Evolutionary conservation across 1,139 yeast genomes (phyloP), one percentile per base, ranked within the genome.

Genomic region (Blastobotrys arbuscula): DNA sequence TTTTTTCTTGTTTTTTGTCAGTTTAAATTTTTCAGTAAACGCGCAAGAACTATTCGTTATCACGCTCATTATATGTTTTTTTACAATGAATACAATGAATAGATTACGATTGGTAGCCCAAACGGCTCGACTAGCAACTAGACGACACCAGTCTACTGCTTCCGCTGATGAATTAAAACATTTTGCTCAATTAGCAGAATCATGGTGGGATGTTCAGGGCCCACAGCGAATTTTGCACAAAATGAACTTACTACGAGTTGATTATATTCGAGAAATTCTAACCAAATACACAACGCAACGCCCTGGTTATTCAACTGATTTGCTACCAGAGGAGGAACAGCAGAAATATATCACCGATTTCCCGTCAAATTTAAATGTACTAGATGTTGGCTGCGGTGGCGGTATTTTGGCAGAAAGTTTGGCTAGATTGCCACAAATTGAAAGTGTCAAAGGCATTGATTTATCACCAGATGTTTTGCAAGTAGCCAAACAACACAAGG

Each of bases 361-460:
- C 5, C 63, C 35, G n/a, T 39, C 34, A 16, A 74, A 40, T 24
- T 44, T 79, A 47, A 66, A 68, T 13, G 90, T 82, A 0, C 69
- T 92, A 52, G 99, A 92, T 63, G 82, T 92, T 48, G 99, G 99
- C 0, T 94, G 98, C 63, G 99, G 99, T 20, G 99, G 98, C 7
- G 99, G 99, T 0, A 82, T 92, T 26, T 71, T 92, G 39, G 72
- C 90, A 3, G 99, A 92, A 63, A 82, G 95, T 1, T 68, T 92
- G 64, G 96, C 96, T 0, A 72, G 99, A 55, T 69, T 86, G 57
- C 46, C 45, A 5, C 79, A 88, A 7, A 67, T 73, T 9, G 63
- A 68, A 3, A 37, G 39, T 7, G 97, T 92, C 3, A 73, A 73
- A 47, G 99, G 96, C 2, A 79, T 92, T 44, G 98, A 92, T 66